Percentiles rank a stretch among this genome's conserved stretches.
Evolutionary conservation across 208 protist species (phyloP).

Genomic region (Acanthamoeba healyi): DNA sequence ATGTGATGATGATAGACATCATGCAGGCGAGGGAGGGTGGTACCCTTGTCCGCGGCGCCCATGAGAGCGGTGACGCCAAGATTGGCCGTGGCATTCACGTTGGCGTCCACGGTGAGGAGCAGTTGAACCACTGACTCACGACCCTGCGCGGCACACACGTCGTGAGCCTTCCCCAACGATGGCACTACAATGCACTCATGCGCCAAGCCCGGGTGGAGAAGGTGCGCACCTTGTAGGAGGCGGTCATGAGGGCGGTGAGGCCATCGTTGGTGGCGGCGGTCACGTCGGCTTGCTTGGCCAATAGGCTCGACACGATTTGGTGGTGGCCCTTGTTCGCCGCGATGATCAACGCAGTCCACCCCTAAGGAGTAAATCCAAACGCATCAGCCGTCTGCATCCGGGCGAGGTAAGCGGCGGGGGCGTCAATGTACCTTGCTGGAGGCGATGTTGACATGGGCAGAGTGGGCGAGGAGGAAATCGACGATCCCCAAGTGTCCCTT

Average conservation of each 20-base stretch:
- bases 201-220: neutral
- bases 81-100: constrained; percentile 18
- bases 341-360: constrained; percentile 56
- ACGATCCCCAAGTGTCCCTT: constrained; percentile 1
- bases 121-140: neutral
- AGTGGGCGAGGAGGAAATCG: constrained; percentile 27
- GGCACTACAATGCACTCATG: neutral
- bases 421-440: neutral
- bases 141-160: neutral
- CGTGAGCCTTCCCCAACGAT: neutral
- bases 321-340: constrained; percentile 53
- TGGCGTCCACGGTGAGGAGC: constrained; percentile 25
- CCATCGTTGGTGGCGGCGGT: constrained; percentile 39
- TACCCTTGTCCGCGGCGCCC: constrained; percentile 43
- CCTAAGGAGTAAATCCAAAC: neutral
- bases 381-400: neutral
- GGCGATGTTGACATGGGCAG: neutral
- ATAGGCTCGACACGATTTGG: constrained; percentile 13
- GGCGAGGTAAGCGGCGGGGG: too few relatives aligned
- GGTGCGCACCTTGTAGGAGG: constrained; percentile 8
- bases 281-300: constrained; percentile 14
- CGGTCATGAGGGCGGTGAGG: constrained; percentile 42
- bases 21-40: neutral
- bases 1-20: too few relatives aligned
- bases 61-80: constrained; percentile 43